phyloP scores from a whole-genome alignment of 1,139 yeast genomes.

The Scheffersomyces segobiensis region DNA sequence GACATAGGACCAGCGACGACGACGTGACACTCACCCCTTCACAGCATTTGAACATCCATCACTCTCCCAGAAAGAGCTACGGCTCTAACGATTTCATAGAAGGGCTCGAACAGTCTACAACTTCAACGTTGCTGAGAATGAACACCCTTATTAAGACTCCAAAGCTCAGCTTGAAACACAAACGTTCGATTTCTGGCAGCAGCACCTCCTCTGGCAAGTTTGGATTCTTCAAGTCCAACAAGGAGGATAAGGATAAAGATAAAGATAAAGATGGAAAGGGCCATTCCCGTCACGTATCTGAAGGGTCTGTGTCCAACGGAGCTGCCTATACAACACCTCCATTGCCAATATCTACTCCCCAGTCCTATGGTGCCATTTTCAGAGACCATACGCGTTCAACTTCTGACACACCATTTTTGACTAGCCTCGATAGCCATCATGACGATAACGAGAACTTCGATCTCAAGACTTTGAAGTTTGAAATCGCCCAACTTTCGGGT shows the following conservation, averaged over 20 bases:
- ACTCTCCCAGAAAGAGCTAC: conserved; percentile 7
- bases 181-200: conserved; percentile 45
- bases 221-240: conserved; percentile 32
- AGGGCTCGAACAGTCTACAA: conserved; percentile 2
- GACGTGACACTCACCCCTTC: conserved; percentile 6
- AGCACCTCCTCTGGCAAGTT: conserved; percentile 30
- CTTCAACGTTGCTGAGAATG: conserved; percentile 21
- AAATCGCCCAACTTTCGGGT: conserved; percentile 40
- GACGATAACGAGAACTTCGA: conserved; percentile 29
- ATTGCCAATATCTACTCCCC: conserved; percentile 22
- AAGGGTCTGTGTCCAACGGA: conserved; percentile 36
- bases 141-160: conserved; percentile 34
- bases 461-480: conserved; percentile 37
- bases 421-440: conserved; percentile 12
- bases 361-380: conserved; percentile 1
- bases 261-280: conserved; percentile 11
- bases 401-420: conserved; percentile 35
- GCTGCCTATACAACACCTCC: conserved; percentile 50
- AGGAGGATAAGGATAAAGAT: conserved; percentile 13
- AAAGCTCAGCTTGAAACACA: conserved; percentile 36
- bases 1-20: conserved; percentile 5
- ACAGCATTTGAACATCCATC: conserved; percentile 6
- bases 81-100: neutral
- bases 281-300: conserved; percentile 45
- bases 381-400: conserved; percentile 38